A percentile compares a stretch with the other conserved stretches of the same genome.
phyloP scores from a whole-genome alignment of 2,329 filamentous ascomycete genomes.

The Aspergillus aculeatinus region DNA sequence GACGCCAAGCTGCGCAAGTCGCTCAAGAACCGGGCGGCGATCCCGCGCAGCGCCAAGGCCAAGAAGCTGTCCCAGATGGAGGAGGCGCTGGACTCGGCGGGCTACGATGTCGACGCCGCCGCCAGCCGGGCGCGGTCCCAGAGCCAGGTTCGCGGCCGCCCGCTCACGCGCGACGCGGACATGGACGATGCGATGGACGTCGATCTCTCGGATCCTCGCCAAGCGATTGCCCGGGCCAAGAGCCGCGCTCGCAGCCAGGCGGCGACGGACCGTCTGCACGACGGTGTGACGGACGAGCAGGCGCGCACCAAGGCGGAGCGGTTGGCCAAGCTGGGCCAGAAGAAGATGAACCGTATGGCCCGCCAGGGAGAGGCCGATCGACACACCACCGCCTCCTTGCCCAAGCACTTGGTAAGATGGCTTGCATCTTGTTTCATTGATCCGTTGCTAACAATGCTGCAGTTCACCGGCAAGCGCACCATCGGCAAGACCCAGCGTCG shows the following conservation, averaged over 20 bases:
- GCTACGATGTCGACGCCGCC: slow-evolving; percentile 77
- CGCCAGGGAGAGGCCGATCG: slow-evolving; percentile 95
- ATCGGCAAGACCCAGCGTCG: slow-evolving; percentile 75
- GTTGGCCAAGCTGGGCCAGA: slow-evolving; percentile 85
- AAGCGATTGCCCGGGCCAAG: slow-evolving; percentile 65
- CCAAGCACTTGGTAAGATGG: slow-evolving; percentile 80
- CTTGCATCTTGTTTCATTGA: slow-evolving; percentile 27
- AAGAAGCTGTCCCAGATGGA: slow-evolving; percentile 87
- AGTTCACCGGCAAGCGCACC: slow-evolving; percentile 87
- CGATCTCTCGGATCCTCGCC: slow-evolving; percentile 39
- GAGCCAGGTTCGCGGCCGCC: slow-evolving; percentile 64
- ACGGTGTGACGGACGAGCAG: slow-evolving; percentile 63
- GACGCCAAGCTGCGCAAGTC: slow-evolving; percentile 93
- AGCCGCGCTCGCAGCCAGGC: slow-evolving; percentile 63
- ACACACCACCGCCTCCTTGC: slow-evolving; percentile 75
- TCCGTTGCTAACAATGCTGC: slow-evolving; percentile 28
- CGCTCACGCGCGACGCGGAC: slow-evolving; percentile 62
- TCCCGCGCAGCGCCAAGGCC: slow-evolving; percentile 77
- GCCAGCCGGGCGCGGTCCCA: slow-evolving; percentile 69
- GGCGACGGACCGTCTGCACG: slow-evolving; percentile 47
- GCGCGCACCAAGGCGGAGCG: slow-evolving; percentile 77
- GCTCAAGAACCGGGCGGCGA: slow-evolving; percentile 93
- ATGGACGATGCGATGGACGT: slow-evolving; percentile 69
- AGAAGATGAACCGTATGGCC: slow-evolving; percentile 98
- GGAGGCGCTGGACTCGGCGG: slow-evolving; percentile 77